These are phyloP conservation scores for Cercospora brassicicola DNA, from an alignment of 2,329 filamentous ascomycete species.

Conservation along the genomic window DNA sequence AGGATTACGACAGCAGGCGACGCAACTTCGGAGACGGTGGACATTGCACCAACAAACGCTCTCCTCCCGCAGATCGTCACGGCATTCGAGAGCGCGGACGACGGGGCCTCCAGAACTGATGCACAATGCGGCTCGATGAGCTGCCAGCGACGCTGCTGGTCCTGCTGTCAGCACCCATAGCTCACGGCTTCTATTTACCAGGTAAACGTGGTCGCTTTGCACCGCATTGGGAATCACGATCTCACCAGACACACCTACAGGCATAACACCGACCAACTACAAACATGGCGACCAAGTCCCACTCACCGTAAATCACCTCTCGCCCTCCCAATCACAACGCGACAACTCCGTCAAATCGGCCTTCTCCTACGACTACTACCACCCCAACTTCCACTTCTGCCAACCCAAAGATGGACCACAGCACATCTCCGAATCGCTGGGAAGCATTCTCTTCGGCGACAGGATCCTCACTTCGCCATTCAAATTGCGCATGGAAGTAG, in stretches of 20 bases:
- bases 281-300: constrained; percentile 75
- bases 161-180: constrained; percentile 32
- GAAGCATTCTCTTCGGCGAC: constrained; percentile 96
- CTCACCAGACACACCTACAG: constrained; percentile 7
- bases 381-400: constrained; percentile 85
- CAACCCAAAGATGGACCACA: constrained; percentile 72
- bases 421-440: constrained; percentile 82
- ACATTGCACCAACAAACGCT: constrained; percentile 6
- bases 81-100: background rate
- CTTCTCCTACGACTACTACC: constrained; percentile 95
- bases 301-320: constrained; percentile 88
- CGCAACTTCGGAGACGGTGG: background rate
- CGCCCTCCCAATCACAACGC: constrained; percentile 72
- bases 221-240: background rate
- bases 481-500: constrained; percentile 78
- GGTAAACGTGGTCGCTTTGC: constrained; percentile 47
- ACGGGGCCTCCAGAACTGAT: constrained; percentile 4
- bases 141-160: constrained; percentile 28
- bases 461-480: constrained; percentile 96
- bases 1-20: constrained; percentile 5
- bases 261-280: constrained; percentile 89
- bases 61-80: background rate
- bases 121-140: constrained; percentile 27
- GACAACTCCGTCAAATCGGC: constrained; percentile 87
- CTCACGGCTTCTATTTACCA: constrained; percentile 76